Conservation (phyloP, 1,139 yeast species). For the Kluyveromyces sp. region DNA sequence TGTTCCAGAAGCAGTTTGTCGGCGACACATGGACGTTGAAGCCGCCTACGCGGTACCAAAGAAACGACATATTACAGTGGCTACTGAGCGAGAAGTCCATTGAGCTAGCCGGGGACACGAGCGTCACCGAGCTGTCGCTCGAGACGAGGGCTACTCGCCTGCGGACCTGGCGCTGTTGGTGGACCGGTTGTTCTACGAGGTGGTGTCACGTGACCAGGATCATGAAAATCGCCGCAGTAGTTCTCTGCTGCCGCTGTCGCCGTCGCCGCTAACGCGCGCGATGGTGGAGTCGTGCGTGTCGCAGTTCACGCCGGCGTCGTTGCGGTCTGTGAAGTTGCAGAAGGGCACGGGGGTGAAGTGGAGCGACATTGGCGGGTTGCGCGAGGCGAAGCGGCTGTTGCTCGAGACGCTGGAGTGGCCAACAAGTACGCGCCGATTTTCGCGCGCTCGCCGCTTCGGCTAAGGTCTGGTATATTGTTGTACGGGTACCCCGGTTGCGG, state of each 20-base stretch:
- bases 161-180: constrained; percentile 66
- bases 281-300: constrained; percentile 52
- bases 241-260: too few species aligned
- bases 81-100: constrained; percentile 36
- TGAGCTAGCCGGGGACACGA: constrained; percentile 35
- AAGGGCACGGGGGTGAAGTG: constrained; percentile 63
- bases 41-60: constrained; percentile 62
- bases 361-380: constrained; percentile 85
- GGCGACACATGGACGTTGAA: constrained; percentile 54
- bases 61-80: constrained; percentile 45
- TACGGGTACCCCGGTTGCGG: constrained; percentile 99
- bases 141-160: constrained; percentile 86
- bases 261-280: constrained; percentile 11
- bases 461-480: constrained; percentile 80
- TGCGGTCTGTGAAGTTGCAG: constrained; percentile 81
- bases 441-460: constrained; percentile 74
- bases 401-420: constrained; percentile 93
- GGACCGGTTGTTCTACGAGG: constrained; percentile 68
- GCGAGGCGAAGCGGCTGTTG: constrained; percentile 64
- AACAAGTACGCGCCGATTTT: constrained; percentile 92
- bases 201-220: constrained; percentile 13
- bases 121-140: constrained; percentile 60
- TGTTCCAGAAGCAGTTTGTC: constrained; percentile 63
- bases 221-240: too few species aligned
- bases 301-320: constrained; percentile 70